A percentile compares a stretch with the other conserved stretches of the same genome.
Evolutionary conservation across 768 basidiomycete genomes (phyloP).

Genomic region (Russula dissimulans): DNA sequence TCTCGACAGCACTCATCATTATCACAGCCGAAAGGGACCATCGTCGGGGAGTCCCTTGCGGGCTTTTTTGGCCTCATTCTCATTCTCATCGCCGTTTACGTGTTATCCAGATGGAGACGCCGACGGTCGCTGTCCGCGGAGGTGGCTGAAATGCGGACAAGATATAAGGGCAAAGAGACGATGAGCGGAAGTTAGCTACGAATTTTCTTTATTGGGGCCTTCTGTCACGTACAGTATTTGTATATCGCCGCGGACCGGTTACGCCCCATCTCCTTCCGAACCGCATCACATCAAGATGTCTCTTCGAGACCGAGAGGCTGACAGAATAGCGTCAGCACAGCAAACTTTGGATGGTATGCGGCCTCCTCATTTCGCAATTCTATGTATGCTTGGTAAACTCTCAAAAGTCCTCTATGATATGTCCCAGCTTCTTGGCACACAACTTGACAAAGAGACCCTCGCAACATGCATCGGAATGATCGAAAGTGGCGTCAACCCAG

Average conservation of each 20-base stretch:
- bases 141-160: conserved; percentile 6
- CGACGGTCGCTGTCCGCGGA: neutral
- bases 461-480: conserved; percentile 89
- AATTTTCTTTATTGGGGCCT: neutral
- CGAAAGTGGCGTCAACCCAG: conserved; percentile 86
- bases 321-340: conserved; percentile 24
- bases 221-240: neutral
- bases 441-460: conserved; percentile 84
- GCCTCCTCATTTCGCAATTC: neutral
- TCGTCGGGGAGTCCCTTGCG: conserved; percentile 19
- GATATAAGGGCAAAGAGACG: neutral
- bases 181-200: neutral
- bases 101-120: conserved; percentile 4
- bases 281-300: neutral
- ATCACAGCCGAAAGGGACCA: conserved; percentile 19
- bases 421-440: conserved; percentile 79
- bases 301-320: conserved; percentile 14
- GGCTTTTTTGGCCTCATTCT: conserved; percentile 20
- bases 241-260: neutral
- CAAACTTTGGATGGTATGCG: conserved; percentile 32
- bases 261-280: too few species aligned
- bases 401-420: conserved; percentile 71
- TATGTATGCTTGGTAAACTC: neutral
- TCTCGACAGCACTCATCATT: conserved; percentile 6
- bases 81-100: conserved; percentile 1